Conservation (phyloP, 257 asterid species). For the Fraxinus quadrangulata region DNA sequence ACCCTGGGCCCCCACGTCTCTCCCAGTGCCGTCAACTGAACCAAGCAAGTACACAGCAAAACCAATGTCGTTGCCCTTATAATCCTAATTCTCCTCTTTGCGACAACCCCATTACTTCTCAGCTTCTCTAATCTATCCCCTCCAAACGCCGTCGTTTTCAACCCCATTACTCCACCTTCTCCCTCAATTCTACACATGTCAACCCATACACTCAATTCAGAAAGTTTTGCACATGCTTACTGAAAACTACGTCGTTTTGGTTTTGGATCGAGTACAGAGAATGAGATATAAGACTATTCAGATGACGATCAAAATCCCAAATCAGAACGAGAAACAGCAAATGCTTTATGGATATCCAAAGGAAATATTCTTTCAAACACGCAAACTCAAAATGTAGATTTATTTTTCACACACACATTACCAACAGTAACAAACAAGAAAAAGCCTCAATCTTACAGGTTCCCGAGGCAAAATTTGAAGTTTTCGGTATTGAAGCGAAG, state of each 20-base stretch:
- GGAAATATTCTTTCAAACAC: conserved; percentile 12
- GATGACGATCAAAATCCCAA: conserved; percentile 27
- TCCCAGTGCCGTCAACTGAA: conserved; percentile 85
- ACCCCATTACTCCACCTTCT: conserved; percentile 63
- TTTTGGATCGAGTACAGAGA: background rate
- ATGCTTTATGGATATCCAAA: conserved; percentile 25
- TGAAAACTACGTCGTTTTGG: conserved; percentile 22
- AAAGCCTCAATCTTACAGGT: conserved; percentile 36
- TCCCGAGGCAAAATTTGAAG: conserved; percentile 21
- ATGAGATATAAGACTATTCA: background rate
- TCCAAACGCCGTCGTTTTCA: conserved; percentile 59
- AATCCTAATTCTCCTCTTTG: conserved; percentile 78
- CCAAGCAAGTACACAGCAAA: conserved; percentile 86
- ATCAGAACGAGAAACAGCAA: conserved; percentile 24
- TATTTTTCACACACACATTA: conserved; percentile 22
- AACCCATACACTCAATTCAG: conserved; percentile 33
- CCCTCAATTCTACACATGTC: conserved; percentile 59
- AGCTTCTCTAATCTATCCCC: conserved; percentile 70
- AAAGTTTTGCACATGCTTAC: background rate
- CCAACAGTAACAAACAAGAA: conserved; percentile 6
- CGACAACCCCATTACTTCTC: conserved; percentile 56
- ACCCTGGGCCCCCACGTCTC: conserved; percentile 90
- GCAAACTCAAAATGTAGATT: conserved; percentile 8
- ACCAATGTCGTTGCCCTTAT: conserved; percentile 78
- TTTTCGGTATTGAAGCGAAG: background rate